Evolutionary conservation across 148 eudicot genomes (phyloP).

Genomic region (Rhododendron vialii): DNA sequence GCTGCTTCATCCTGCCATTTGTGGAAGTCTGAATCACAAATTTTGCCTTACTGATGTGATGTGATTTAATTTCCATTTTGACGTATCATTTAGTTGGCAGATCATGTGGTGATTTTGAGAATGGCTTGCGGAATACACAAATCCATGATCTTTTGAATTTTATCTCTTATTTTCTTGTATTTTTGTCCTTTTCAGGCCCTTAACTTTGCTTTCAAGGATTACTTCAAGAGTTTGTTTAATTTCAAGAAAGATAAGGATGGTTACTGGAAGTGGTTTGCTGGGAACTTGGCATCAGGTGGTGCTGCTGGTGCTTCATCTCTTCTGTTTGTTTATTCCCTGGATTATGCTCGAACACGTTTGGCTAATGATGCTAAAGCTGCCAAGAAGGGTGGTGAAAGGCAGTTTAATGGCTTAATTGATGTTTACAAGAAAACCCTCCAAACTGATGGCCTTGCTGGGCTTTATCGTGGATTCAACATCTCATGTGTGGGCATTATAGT

Average conservation of each 20-base stretch:
- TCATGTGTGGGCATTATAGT: conserved; percentile 81
- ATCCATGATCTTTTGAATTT: neutral
- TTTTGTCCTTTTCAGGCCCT: conserved; percentile 47
- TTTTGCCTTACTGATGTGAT: neutral
- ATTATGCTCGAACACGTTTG: conserved; percentile 72
- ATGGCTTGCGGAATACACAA: neutral
- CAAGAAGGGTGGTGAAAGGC: conserved; percentile 63
- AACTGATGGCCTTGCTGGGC: conserved; percentile 72
- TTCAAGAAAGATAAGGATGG: conserved; percentile 79
- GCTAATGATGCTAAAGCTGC: conserved; percentile 79
- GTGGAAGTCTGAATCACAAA: neutral
- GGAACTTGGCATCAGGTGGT: conserved; percentile 84
- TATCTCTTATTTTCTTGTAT: neutral
- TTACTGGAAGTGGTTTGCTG: conserved; percentile 92
- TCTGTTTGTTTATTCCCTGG: conserved; percentile 65
- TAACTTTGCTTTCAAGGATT: conserved; percentile 85
- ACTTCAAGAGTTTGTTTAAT: conserved; percentile 72
- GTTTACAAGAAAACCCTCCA: conserved; percentile 72
- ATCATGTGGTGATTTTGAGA: neutral
- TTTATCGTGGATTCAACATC: conserved; percentile 75
- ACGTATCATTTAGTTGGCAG: neutral
- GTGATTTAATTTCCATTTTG: neutral
- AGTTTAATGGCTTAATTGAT: conserved; percentile 71
- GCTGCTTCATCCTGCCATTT: neutral
- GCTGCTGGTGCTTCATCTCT: conserved; percentile 84